Evolutionary conservation across 352 stramenopile genomes (phyloP).

Genomic region (Achlya hypogyna): DNA sequence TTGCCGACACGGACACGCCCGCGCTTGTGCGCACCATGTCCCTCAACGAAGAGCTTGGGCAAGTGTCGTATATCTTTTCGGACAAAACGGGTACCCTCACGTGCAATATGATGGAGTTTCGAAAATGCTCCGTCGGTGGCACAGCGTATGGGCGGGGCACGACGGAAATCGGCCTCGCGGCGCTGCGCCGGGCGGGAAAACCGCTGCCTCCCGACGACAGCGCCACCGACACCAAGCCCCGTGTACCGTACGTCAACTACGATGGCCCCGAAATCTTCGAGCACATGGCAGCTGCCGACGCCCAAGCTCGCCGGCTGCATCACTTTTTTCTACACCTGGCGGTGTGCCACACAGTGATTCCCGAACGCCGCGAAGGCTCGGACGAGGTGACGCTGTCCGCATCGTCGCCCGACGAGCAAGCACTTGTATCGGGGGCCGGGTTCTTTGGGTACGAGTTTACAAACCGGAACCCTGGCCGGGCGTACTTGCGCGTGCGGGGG

Average conservation of each 20-base stretch:
- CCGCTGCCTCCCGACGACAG: conserved; percentile 28
- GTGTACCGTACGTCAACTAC: conserved; percentile 68
- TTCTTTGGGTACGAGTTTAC: conserved; percentile 74
- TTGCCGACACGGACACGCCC: conserved; percentile 77
- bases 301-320: conserved; percentile 48
- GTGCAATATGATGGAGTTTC: conserved; percentile 98
- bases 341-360: conserved; percentile 95
- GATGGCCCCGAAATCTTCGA: conserved; percentile 55
- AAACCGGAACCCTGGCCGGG: conserved; percentile 48
- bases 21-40: conserved; percentile 89
- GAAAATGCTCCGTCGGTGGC: conserved; percentile 88
- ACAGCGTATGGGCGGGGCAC: conserved; percentile 76
- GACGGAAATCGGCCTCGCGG: conserved; percentile 72
- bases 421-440: conserved; percentile 60
- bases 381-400: conserved; percentile 54
- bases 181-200: conserved; percentile 49
- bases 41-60: conserved; percentile 91
- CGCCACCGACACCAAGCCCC: conserved; percentile 19
- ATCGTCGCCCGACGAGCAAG: conserved; percentile 81
- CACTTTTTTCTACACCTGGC: conserved; percentile 81
- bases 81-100: conserved; percentile 99
- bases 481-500: conserved; percentile 41
- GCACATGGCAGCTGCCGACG: conserved; percentile 44
- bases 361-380: conserved; percentile 72
- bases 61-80: conserved; percentile 98